Conservation (phyloP, 2,329 filamentous ascomycete species). For the Ambrosiella xylebori region DNA sequence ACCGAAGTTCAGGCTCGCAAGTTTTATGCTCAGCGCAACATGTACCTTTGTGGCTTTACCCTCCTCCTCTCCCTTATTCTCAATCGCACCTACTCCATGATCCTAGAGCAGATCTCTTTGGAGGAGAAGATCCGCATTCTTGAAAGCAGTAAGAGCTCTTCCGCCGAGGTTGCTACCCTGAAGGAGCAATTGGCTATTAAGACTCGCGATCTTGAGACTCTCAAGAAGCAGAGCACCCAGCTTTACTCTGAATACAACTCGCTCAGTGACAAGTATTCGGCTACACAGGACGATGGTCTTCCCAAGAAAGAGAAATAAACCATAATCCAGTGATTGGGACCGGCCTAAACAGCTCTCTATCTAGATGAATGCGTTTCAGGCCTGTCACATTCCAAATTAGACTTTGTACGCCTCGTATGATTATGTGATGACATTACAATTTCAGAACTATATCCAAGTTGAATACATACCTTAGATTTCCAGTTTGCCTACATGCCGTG, state of each 20-base stretch:
- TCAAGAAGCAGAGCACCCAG: conserved; percentile 85
- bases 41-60: conserved; percentile 99
- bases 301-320: conserved; percentile 41
- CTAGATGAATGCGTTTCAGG: too few species aligned
- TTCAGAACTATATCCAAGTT: too few species aligned
- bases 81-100: conserved; percentile 98
- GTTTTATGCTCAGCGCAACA: conserved; percentile 99
- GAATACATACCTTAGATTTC: too few species aligned
- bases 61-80: conserved; percentile 96
- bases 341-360: not conserved
- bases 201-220: conserved; percentile 64
- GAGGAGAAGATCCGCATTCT: conserved; percentile 80
- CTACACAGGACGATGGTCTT: conserved; percentile 32
- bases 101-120: conserved; percentile 74
- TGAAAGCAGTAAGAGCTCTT: conserved; percentile 43
- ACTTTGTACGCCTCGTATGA: too few species aligned
- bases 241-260: conserved; percentile 73
- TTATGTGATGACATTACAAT: too few species aligned
- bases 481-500: too few species aligned
- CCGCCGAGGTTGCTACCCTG: conserved; percentile 56
- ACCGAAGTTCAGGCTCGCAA: conserved; percentile 98
- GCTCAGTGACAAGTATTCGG: conserved; percentile 65
- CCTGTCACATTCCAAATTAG: too few species aligned
- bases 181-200: conserved; percentile 58
- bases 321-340: not conserved